Percentiles rank a stretch among this genome's conserved stretches.
phyloP scores from a whole-genome alignment of 1,139 yeast genomes.

The Candida neerlandica region DNA sequence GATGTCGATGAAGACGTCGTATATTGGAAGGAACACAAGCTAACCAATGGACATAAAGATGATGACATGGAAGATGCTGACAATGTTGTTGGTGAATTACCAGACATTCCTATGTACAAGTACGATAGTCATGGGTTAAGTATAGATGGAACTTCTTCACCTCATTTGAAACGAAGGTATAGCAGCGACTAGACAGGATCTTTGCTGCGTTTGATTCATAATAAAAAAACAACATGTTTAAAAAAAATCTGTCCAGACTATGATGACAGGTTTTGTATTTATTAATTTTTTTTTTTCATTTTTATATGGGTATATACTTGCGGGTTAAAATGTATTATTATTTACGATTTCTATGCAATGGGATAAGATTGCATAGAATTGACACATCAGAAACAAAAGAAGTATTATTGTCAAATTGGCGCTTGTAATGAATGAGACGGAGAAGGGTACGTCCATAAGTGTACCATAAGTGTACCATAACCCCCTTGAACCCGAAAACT shows the following conservation, averaged over 20 bases:
- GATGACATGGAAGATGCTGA: slow-evolving; percentile 8
- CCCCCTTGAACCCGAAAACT: no score
- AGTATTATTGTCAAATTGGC: no score
- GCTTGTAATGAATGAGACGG: no score
- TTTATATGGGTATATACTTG: no score
- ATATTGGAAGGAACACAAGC: background rate
- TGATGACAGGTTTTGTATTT: background rate
- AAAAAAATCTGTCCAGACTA: background rate
- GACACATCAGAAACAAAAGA: no score
- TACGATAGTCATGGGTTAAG: slow-evolving; percentile 31
- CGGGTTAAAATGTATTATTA: no score
- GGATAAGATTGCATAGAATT: no score
- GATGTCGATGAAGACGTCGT: slow-evolving; percentile 17
- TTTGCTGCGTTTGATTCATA: background rate
- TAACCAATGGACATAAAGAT: background rate
- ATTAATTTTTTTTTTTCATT: background rate
- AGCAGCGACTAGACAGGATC: slow-evolving; percentile 9
- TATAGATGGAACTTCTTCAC: slow-evolving; percentile 36
- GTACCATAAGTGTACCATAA: no score
- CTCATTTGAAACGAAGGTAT: slow-evolving; percentile 37
- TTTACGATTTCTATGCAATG: no score
- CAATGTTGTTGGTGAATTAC: slow-evolving; percentile 5
- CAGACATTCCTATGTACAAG: slow-evolving; percentile 10
- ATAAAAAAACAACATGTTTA: background rate
- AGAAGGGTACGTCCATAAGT: no score